Percentiles rank a stretch among this genome's conserved stretches.
phyloP scores from a whole-genome alignment of 2,329 filamentous ascomycete species.

The Fusarium penzigii region DNA sequence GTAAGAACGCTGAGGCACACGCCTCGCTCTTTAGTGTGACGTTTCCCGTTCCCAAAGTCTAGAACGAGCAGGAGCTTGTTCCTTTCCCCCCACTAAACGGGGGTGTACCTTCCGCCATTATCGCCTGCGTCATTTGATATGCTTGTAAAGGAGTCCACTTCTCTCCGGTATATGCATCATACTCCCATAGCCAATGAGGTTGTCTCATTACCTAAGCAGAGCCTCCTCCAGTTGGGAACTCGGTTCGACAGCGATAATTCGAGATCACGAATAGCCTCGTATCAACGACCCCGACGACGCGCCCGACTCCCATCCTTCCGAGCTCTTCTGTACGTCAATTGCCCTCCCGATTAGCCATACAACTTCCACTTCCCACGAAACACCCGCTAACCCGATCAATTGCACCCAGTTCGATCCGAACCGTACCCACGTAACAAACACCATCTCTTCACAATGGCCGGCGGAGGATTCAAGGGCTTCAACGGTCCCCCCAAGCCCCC shows the following conservation, averaged over 20 bases:
- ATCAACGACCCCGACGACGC: slow-evolving; percentile 4
- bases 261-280: slow-evolving; percentile 13
- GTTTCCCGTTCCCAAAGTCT: neutral
- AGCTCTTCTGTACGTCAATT: neutral
- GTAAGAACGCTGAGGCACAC: neutral
- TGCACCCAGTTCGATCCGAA: neutral
- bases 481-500: slow-evolving; percentile 43
- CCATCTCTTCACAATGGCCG: slow-evolving; percentile 26
- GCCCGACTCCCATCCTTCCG: neutral
- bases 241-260: slow-evolving; percentile 20
- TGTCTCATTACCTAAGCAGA: slow-evolving; percentile 26
- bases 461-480: slow-evolving; percentile 25
- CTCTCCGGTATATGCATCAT: neutral
- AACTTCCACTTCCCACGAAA: neutral
- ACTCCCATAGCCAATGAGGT: slow-evolving; percentile 14
- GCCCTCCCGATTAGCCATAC: neutral
- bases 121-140: neutral
- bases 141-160: neutral
- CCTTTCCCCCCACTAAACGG: neutral
- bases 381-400: neutral
- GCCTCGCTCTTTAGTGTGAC: neutral
- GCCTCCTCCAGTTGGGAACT: slow-evolving; percentile 18
- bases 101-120: too few relatives aligned
- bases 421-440: slow-evolving; percentile 2
- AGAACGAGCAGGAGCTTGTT: neutral